A percentile compares a stretch with the other conserved stretches of the same genome.
Evolutionary conservation across 2,329 filamentous ascomycete genomes (phyloP).

Genomic region (Volutella citrinella): DNA sequence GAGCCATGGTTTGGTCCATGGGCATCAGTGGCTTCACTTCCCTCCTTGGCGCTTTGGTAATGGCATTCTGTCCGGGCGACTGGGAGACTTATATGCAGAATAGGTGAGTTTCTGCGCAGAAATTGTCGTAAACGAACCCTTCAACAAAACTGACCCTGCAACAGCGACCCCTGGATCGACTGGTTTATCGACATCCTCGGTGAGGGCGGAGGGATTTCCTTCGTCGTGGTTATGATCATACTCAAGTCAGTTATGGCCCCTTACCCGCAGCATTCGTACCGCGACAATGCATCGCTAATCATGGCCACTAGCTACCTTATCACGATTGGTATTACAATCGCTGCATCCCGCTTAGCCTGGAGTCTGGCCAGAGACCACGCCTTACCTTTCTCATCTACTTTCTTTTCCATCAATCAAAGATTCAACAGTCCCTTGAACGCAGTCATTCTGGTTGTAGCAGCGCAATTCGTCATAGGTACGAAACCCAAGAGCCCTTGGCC

Average conservation of each 20-base stretch:
- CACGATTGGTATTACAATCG: slow-evolving; percentile 6
- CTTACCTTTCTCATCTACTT: slow-evolving; percentile 7
- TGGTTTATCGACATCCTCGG: slow-evolving; percentile 9
- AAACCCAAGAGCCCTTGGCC: too few species aligned
- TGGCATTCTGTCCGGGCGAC: slow-evolving; percentile 8
- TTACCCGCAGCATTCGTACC: too few species aligned
- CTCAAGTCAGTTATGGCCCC: not conserved
- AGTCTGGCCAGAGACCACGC: slow-evolving; percentile 10
- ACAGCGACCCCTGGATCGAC: slow-evolving; percentile 5
- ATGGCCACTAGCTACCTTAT: not conserved
- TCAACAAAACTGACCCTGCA: too few species aligned
- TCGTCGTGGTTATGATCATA: slow-evolving; percentile 2
- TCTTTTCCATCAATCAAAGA: slow-evolving; percentile 1
- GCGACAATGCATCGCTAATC: too few species aligned
- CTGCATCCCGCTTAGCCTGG: slow-evolving; percentile 10
- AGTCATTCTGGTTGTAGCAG: slow-evolving; percentile 3
- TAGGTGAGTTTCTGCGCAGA: not conserved
- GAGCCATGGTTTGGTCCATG: slow-evolving; percentile 14
- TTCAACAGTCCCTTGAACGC: slow-evolving; percentile 7
- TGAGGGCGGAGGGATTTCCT: slow-evolving; percentile 2
- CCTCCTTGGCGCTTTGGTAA: slow-evolving; percentile 3
- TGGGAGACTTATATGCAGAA: slow-evolving; percentile 3
- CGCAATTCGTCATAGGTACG: slow-evolving; percentile 6
- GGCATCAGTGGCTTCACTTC: slow-evolving; percentile 7
- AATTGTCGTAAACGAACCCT: not conserved